Evolutionary conservation across 1,284 basidiomycete species (phyloP).

Genomic region (Ustilago xerochloae): DNA sequence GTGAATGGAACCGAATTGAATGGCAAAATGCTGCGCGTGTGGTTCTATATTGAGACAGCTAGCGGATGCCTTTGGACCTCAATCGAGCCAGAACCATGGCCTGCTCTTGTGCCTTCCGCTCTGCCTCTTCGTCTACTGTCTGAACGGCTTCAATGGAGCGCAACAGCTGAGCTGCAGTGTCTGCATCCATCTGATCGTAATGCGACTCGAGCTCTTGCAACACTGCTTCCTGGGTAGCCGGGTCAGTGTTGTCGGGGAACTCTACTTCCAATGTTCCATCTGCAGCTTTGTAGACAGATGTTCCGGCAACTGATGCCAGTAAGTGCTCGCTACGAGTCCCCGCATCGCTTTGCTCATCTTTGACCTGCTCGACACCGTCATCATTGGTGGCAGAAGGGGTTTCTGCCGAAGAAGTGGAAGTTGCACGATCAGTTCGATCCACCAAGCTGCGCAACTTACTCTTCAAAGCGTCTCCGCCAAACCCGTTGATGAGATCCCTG

Average conservation of each 20-base stretch:
- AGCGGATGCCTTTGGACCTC: conserved; percentile 35
- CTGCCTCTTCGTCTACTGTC: conserved; percentile 4
- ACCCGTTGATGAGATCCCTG: conserved; percentile 27
- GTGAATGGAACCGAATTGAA: no score
- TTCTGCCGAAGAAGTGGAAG: not conserved
- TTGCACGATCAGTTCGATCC: conserved; percentile 13
- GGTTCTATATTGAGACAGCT: no score
- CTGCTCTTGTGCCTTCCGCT: conserved; percentile 9
- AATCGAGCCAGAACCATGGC: conserved; percentile 21
- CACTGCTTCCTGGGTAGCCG: conserved; percentile 17
- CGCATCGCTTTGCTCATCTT: not conserved
- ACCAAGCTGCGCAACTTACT: conserved; percentile 35
- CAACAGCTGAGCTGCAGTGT: conserved; percentile 11
- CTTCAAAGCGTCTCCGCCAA: conserved; percentile 41
- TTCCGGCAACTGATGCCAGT: conserved; percentile 22
- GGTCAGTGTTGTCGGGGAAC: conserved; percentile 13
- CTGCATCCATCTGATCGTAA: not conserved
- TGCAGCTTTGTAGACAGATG: conserved; percentile 16
- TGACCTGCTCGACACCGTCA: not conserved
- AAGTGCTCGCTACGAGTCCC: not conserved
- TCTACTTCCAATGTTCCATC: conserved; percentile 31
- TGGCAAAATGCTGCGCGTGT: no score
- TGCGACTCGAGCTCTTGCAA: conserved; percentile 22
- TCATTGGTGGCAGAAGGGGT: not conserved
- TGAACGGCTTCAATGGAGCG: conserved; percentile 12